Evolutionary conservation across 768 basidiomycete species (phyloP).

Genomic region (Tylopilus sp.): DNA sequence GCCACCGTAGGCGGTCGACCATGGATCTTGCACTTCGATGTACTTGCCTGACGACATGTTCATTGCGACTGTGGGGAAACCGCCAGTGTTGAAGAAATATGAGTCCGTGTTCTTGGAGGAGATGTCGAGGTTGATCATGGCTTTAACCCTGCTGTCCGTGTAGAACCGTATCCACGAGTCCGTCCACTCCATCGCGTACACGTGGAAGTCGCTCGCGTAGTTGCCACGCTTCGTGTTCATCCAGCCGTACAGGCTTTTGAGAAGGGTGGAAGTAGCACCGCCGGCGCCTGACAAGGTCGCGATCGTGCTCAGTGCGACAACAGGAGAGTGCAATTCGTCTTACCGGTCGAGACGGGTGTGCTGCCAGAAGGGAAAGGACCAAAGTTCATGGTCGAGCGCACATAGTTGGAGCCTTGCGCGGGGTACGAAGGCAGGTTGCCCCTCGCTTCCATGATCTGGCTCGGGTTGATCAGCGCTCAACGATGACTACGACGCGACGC

Average conservation of each 20-base stretch:
- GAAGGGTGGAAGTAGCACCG: conserved; percentile 22
- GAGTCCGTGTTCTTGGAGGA: conserved; percentile 39
- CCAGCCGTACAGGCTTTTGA: conserved; percentile 37
- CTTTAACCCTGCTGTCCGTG: conserved; percentile 48
- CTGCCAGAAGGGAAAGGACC: conserved; percentile 45
- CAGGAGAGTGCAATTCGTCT: background rate
- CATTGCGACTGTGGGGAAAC: conserved; percentile 48
- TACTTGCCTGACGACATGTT: conserved; percentile 39
- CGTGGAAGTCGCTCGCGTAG: conserved; percentile 49
- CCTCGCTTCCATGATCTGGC: conserved; percentile 51
- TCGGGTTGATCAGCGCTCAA: background rate
- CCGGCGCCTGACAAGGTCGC: conserved; percentile 2
- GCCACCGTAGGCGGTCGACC: conserved; percentile 41
- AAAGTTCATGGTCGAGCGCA: conserved; percentile 63
- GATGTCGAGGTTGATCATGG: conserved; percentile 50
- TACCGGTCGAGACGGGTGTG: conserved; percentile 31
- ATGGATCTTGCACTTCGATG: conserved; percentile 45
- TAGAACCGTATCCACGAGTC: conserved; percentile 51
- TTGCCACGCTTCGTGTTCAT: conserved; percentile 38
- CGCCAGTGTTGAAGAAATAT: conserved; percentile 50
- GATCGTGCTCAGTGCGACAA: background rate
- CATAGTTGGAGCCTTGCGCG: conserved; percentile 44
- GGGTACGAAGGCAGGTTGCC: conserved; percentile 44
- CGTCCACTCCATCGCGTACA: conserved; percentile 60
- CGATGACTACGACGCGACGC: conserved; percentile 17